Conservation (phyloP, 192 early-diverging fungal species). For the Rhizoclosmatium globosum region DNA sequence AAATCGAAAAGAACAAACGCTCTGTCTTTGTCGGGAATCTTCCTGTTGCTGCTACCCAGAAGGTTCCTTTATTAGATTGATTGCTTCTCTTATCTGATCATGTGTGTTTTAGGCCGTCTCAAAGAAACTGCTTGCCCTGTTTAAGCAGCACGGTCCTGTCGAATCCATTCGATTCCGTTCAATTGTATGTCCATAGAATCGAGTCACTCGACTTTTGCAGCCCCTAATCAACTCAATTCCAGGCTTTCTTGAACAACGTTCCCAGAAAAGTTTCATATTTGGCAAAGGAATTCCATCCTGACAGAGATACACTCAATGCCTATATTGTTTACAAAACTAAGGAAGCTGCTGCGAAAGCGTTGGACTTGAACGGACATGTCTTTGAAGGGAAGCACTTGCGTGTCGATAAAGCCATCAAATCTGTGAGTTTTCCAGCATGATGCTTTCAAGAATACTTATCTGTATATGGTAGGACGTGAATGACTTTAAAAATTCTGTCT, state of each 20-base stretch:
- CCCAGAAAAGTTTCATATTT: conserved; percentile 87
- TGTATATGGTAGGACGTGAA: conserved; percentile 48
- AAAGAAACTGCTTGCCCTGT: conserved; percentile 74
- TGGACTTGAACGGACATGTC: conserved; percentile 77
- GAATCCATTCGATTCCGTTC: conserved; percentile 92
- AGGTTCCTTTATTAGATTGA: conserved; percentile 34
- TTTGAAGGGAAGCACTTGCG: conserved; percentile 90
- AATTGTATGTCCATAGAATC: conserved; percentile 50
- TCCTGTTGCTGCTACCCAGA: conserved; percentile 64
- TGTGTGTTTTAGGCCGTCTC: conserved; percentile 33
- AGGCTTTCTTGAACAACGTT: conserved; percentile 64
- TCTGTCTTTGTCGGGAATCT: conserved; percentile 98
- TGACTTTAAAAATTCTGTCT: conserved; percentile 79
- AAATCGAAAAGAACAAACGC: conserved; percentile 61
- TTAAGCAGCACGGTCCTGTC: conserved; percentile 74
- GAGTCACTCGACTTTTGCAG: no score
- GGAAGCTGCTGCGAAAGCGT: conserved; percentile 68
- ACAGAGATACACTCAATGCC: conserved; percentile 85
- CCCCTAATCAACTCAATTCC: no score
- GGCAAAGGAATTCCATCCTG: conserved; percentile 82
- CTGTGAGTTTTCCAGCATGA: background rate
- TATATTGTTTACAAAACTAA: conserved; percentile 84
- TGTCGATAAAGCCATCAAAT: conserved; percentile 64
- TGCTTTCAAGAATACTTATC: background rate
- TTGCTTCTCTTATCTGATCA: no score